These are phyloP conservation scores for Amanita brunnescens DNA, from an alignment of 768 basidiomycete genomes.

Conservation along the genomic window DNA sequence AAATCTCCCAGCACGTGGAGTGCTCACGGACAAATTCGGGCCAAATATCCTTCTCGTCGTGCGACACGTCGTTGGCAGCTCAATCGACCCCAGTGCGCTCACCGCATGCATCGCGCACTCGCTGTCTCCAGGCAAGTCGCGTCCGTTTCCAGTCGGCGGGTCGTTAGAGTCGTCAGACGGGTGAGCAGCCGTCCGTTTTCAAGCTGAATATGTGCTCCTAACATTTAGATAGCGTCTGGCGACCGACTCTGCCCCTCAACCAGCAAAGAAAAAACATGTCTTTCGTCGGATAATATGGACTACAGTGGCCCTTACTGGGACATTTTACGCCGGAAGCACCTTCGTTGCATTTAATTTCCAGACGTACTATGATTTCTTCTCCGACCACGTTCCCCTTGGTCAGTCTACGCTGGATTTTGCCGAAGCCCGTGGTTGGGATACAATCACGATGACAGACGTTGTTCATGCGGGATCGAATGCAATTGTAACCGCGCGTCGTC, in stretches of 20 bases:
- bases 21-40: slow-evolving; percentile 32
- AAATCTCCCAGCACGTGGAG: neutral
- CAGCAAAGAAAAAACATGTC: slow-evolving; percentile 45
- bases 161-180: slow-evolving; percentile 47
- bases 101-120: slow-evolving; percentile 48
- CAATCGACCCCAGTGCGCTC: slow-evolving; percentile 12
- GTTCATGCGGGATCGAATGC: slow-evolving; percentile 44
- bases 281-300: slow-evolving; percentile 59
- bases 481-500: slow-evolving; percentile 38
- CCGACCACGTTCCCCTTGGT: slow-evolving; percentile 70
- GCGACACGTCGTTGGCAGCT: slow-evolving; percentile 9
- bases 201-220: neutral
- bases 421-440: slow-evolving; percentile 74
- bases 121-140: slow-evolving; percentile 46
- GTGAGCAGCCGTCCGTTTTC: slow-evolving; percentile 25
- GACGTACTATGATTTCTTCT: slow-evolving; percentile 80
- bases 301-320: slow-evolving; percentile 56
- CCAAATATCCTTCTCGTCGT: slow-evolving; percentile 11
- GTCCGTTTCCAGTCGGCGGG: slow-evolving; percentile 34
- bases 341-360: slow-evolving; percentile 72
- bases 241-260: slow-evolving; percentile 43
- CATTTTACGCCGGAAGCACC: slow-evolving; percentile 78
- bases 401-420: slow-evolving; percentile 73
- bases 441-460: slow-evolving; percentile 52
- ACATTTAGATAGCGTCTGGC: slow-evolving; percentile 41